These are phyloP conservation scores for Mortierella sp. DNA, from an alignment of 371 early-diverging fungal genomes.

Conservation along the genomic window DNA sequence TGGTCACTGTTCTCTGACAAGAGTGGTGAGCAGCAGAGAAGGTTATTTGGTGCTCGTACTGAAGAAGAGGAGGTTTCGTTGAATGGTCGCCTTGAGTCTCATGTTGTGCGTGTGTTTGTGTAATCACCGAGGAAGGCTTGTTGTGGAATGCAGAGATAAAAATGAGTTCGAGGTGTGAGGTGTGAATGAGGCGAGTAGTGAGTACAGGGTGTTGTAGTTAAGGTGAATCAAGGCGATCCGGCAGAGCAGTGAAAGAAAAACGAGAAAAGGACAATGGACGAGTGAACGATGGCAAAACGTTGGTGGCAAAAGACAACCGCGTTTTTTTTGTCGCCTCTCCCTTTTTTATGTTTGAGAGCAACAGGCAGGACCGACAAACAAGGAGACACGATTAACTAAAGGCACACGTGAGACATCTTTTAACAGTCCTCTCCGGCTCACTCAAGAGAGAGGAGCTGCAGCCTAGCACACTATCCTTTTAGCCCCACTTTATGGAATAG, in stretches of 20 bases:
- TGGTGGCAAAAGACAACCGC: conserved; percentile 3
- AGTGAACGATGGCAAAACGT: neutral
- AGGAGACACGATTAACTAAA: neutral
- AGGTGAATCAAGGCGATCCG: neutral
- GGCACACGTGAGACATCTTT: neutral
- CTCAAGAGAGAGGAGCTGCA: no score
- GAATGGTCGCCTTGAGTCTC: conserved; percentile 47
- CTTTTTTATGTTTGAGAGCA: neutral
- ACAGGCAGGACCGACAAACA: neutral
- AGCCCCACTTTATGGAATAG: no score
- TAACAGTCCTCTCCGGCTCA: no score
- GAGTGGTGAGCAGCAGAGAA: neutral
- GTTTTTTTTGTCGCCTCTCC: neutral
- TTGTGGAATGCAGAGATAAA: neutral
- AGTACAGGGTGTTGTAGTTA: no score
- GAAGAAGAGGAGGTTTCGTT: conserved; percentile 48
- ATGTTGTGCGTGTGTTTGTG: conserved; percentile 7
- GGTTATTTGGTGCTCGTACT: conserved; percentile 17
- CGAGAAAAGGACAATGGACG: neutral
- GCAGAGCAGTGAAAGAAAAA: neutral
- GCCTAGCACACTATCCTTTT: no score
- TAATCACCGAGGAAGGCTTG: neutral
- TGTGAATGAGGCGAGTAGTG: neutral
- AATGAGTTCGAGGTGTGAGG: neutral
- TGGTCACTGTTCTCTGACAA: no score